Evolutionary conservation across 1,284 basidiomycete species (phyloP), one percentile per base, ranked within the genome.

Genomic region (Rugosomyces carneus): DNA sequence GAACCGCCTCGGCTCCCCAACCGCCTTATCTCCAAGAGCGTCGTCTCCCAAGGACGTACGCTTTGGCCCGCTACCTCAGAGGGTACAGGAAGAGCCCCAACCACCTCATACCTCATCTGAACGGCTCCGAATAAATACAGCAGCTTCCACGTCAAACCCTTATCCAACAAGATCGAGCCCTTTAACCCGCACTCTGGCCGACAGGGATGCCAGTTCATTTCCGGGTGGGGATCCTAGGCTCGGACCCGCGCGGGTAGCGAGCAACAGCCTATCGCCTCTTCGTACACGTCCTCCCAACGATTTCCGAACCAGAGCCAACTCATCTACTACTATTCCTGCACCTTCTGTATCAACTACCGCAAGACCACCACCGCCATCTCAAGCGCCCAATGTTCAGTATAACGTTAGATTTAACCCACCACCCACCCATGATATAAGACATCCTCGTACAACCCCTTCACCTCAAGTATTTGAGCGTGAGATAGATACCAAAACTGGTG

Each of bases 401-500:
- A 36, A 42, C 13, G 29, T 29, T 3, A 44, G 42, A 9, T 27
- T 38, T 7, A 26, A 45, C 13, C 37, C 44, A 23, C 40, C 44
- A 15, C n/a, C n/a, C n/a, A n/a, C n/a, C n/a, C 44, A 40, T 31
- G 37, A 21, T 15, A 34, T 36, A 40, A 47, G 18, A 29, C 26
- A 23, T 29, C 23, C 27, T 19, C 47, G 50, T 18, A 47, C 46
- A 37, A 38, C 50, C 31, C 31, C 31, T 15, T n/a, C 15, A 16
- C 52, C 52, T 19, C 51, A 21, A 19, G 10, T 49, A 32, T 44
- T 55, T 9, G 63, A 64, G 46, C 48, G 54, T 11, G 66, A 73
- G 34, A 72, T 80, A 4, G 80, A 90, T 57, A 90, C 88, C 11
- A 80, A 82, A 56, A 76, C 61, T 7, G 89, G 89, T 3, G 89